Conservation (phyloP, 2,329 filamentous ascomycete species). For the Penicillium sp. region DNA sequence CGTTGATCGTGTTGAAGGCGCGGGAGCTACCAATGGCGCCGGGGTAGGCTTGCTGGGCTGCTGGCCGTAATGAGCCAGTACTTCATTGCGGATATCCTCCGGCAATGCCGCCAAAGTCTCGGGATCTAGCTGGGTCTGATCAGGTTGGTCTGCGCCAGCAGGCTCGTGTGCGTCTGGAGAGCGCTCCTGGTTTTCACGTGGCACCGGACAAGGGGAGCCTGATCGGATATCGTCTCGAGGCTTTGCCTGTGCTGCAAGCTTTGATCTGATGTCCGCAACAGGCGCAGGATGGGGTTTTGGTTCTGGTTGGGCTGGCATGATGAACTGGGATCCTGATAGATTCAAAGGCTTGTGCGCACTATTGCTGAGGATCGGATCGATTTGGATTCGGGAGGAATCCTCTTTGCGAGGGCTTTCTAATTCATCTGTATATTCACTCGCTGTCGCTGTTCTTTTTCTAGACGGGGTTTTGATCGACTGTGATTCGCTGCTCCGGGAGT, state of each 20-base stretch:
- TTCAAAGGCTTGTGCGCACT: slow-evolving; percentile 67
- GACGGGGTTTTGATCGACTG: slow-evolving; percentile 56
- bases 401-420: slow-evolving; percentile 44
- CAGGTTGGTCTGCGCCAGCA: not conserved
- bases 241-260: slow-evolving; percentile 63
- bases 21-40: slow-evolving; percentile 19
- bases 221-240: slow-evolving; percentile 19
- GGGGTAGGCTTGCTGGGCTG: not conserved
- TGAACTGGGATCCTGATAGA: slow-evolving; percentile 83
- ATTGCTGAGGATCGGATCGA: slow-evolving; percentile 36
- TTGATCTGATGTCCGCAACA: slow-evolving; percentile 76
- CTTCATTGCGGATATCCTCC: slow-evolving; percentile 73
- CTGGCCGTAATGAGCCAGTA: slow-evolving; percentile 49
- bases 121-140: slow-evolving; percentile 22
- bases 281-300: slow-evolving; percentile 76
- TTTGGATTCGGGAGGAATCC: slow-evolving; percentile 30
- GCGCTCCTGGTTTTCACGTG: not conserved
- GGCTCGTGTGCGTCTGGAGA: not conserved
- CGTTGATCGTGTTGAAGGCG: slow-evolving; percentile 1
- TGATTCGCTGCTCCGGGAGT: slow-evolving; percentile 66
- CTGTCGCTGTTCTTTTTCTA: slow-evolving; percentile 23
- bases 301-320: slow-evolving; percentile 82
- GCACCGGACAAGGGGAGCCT: slow-evolving; percentile 36
- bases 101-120: slow-evolving; percentile 81
- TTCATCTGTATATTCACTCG: slow-evolving; percentile 50